Evolutionary conservation across 106 monocot species (phyloP), one percentile per base, ranked within the genome.

Genomic region (Dendrobium huoshanense): DNA sequence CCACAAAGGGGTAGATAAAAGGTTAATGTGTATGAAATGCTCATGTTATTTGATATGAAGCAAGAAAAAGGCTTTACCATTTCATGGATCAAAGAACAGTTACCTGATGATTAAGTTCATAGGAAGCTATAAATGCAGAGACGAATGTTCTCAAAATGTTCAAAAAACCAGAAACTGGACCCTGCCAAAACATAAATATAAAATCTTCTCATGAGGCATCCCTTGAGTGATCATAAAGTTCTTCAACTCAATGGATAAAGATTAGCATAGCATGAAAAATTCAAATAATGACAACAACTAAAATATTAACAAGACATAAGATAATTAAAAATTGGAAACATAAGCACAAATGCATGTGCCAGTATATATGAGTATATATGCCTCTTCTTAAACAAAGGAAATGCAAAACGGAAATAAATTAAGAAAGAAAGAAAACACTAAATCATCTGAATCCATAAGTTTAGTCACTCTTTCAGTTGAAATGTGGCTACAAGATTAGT

Each of bases 71-170:
- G 43, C 5, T 42, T 7, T 44, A 15, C 13, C 80, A 27, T 61
- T 64, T 29, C 75, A 18, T 41, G 7, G 59, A 68, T 49, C 19
- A 67, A 68, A 41, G 43, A 75, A 13, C 22, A 75, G 58, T 55
- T 82, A 99, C 98, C 91, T 88, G 87, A 79, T 86, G 77, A 73
- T 77, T 81, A 55, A 95, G 77, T 82, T 99, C 95, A 86, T 93
- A 99, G 31, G 92, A 91, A 2, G 98, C 92, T 82, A 95, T 84
- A 90, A 99, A 99, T 29, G 95, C 89, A 82, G 98, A 95, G 43
- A 99, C 76, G 24, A 95, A 86, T 68, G 98, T 95, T 83, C 95
- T 91, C 81, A 93, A 55, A 47, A 95, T 78, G 82, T 92, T 91
- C 9, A 88, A 79, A 75, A 84, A 93, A 80, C 92, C 95, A 86